Evolutionary conservation across 192 early-diverging fungal species (phyloP).

Genomic region (Podila verticillata): DNA sequence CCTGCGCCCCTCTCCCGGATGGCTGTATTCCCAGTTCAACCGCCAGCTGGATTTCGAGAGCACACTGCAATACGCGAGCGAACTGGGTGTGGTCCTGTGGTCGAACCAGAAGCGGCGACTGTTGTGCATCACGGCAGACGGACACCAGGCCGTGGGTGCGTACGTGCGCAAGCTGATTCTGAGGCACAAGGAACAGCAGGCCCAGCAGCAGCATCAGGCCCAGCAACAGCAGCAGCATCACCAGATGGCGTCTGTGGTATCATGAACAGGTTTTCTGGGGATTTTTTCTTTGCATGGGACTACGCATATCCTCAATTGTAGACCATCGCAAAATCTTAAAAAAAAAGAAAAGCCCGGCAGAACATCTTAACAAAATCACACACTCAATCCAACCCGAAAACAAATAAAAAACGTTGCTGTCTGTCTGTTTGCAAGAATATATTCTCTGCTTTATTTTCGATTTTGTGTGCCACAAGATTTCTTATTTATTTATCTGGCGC

Average conservation of each 20-base stretch:
- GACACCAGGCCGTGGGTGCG: conserved; percentile 72
- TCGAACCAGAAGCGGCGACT: conserved; percentile 71
- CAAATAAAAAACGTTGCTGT: no score
- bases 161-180: conserved; percentile 54
- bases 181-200: conserved; percentile 27
- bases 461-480: neutral
- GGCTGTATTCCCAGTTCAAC: conserved; percentile 83
- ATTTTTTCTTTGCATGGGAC: no score
- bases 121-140: conserved; percentile 79
- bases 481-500: neutral
- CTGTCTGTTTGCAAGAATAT: no score
- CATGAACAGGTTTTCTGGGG: neutral
- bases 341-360: no score
- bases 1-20: conserved; percentile 62
- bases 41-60: conserved; percentile 77
- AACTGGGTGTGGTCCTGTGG: conserved; percentile 84
- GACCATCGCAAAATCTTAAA: no score
- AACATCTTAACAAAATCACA: no score
- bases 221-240: conserved; percentile 24
- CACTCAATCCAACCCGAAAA: no score
- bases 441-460: neutral
- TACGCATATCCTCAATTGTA: no score
- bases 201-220: conserved; percentile 12
- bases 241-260: neutral
- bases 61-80: conserved; percentile 78